Conservation (phyloP, 176 grass and related monocot species). For the Tuctoria greenei region DNA sequence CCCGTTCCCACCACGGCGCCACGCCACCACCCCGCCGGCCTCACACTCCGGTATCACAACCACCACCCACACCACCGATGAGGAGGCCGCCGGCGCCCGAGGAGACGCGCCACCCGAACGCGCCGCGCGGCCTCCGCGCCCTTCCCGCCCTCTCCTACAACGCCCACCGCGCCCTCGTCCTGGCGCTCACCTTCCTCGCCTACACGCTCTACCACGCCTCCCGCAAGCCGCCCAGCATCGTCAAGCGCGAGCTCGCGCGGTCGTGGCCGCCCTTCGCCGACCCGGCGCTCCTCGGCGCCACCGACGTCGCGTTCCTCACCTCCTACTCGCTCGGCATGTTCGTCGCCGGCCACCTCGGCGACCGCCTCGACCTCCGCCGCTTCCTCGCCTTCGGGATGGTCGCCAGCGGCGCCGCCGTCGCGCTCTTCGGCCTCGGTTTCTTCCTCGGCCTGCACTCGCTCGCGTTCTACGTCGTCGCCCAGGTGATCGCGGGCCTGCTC, state of each 20-base stretch:
- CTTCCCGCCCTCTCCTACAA: slow-evolving; percentile 47
- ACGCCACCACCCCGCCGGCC: no score
- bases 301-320: slow-evolving; percentile 68
- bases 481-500: slow-evolving; percentile 56
- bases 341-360: slow-evolving; percentile 61
- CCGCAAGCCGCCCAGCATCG: slow-evolving; percentile 68
- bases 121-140: slow-evolving; percentile 39
- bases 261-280: slow-evolving; percentile 42
- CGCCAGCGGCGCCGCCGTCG: slow-evolving; percentile 44
- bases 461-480: slow-evolving; percentile 50
- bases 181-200: slow-evolving; percentile 65
- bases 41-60: not conserved
- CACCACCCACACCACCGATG: slow-evolving; percentile 4
- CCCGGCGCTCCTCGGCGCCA: slow-evolving; percentile 62
- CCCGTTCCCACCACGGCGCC: not conserved
- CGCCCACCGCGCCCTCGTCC: slow-evolving; percentile 55
- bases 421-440: slow-evolving; percentile 55
- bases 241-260: slow-evolving; percentile 58
- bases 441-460: slow-evolving; percentile 49
- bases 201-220: slow-evolving; percentile 75
- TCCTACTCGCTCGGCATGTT: slow-evolving; percentile 73
- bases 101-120: slow-evolving; percentile 18
- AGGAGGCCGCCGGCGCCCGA: slow-evolving; percentile 28
- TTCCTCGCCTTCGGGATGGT: slow-evolving; percentile 67
- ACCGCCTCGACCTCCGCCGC: slow-evolving; percentile 61